Evolutionary conservation across 495 filamentous ascomycete species (phyloP).

Genomic region (Aspergillus sclerotiicarbonarius): DNA sequence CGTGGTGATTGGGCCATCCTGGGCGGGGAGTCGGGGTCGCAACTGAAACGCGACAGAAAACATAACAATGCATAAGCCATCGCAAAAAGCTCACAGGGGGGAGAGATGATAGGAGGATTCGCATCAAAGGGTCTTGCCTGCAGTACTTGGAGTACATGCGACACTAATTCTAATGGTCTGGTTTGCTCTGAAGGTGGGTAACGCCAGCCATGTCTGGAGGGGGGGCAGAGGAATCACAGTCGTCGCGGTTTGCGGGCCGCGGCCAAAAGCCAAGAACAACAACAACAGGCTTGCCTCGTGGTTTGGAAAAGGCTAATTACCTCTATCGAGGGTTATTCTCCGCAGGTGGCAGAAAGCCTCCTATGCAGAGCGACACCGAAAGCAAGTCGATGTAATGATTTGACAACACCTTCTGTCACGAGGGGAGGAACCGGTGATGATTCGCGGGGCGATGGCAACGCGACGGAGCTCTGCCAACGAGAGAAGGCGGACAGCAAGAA

Average conservation of each 20-base stretch:
- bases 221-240: conserved; percentile 13
- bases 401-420: conserved; percentile 16
- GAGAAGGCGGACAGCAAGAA: conserved; percentile 19
- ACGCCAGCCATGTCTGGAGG: conserved; percentile 23
- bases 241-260: conserved; percentile 20
- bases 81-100: background rate
- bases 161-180: conserved; percentile 17
- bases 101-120: background rate
- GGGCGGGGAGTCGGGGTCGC: conserved; percentile 8
- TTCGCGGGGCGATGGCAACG: conserved; percentile 18
- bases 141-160: conserved; percentile 12
- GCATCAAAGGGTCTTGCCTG: conserved; percentile 1
- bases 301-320: conserved; percentile 9
- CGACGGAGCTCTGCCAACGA: conserved; percentile 30
- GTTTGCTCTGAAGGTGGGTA: conserved; percentile 5
- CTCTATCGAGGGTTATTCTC: conserved; percentile 11
- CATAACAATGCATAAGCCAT: conserved; percentile 12
- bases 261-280: conserved; percentile 10
- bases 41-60: conserved; percentile 21
- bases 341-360: conserved; percentile 6
- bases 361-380: conserved; percentile 5
- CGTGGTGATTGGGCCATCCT: conserved; percentile 30
- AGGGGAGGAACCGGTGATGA: conserved; percentile 17
- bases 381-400: conserved; percentile 27
- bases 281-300: conserved; percentile 9